A percentile compares a stretch with the other conserved stretches of the same genome.
Conservation (phyloP, 768 basidiomycete genomes). For the Galerina marginata region DNA sequence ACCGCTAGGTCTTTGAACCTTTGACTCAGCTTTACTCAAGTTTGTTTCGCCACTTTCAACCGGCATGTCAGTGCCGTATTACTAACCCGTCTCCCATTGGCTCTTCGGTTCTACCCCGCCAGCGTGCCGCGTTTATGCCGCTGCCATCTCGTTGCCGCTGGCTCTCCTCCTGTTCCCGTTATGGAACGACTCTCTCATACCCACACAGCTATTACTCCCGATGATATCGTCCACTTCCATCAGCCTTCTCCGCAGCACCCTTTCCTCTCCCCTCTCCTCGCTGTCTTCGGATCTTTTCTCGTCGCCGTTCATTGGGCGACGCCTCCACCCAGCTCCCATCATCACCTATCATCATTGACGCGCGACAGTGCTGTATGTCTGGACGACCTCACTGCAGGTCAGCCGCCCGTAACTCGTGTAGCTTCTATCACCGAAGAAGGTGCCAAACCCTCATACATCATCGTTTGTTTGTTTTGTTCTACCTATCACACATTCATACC, state of each 20-base stretch:
- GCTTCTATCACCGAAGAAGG: constrained; percentile 14
- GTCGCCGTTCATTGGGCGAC: not conserved
- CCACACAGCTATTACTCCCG: constrained; percentile 27
- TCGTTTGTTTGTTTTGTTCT: too few species aligned
- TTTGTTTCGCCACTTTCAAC: constrained; percentile 28
- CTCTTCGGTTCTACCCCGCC: constrained; percentile 11
- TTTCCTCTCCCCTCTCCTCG: too few species aligned
- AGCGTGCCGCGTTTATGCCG: constrained; percentile 26
- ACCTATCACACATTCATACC: too few species aligned
- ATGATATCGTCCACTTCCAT: constrained; percentile 25
- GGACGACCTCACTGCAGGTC: constrained; percentile 2
- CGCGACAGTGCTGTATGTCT: constrained; percentile 15
- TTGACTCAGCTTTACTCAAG: constrained; percentile 24
- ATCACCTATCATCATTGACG: constrained; percentile 15
- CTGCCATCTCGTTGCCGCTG: constrained; percentile 19
- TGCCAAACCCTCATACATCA: too few species aligned
- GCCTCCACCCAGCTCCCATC: constrained; percentile 15
- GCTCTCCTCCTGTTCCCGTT: constrained; percentile 6
- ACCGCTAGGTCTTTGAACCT: constrained; percentile 28
- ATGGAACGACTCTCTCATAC: constrained; percentile 23
- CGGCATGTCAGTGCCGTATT: constrained; percentile 24
- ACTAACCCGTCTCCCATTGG: constrained; percentile 19
- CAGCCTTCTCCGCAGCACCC: constrained; percentile 28
- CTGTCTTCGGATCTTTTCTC: not conserved
- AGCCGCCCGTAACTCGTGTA: constrained; percentile 19